Evolutionary conservation across 2,329 filamentous ascomycete genomes (phyloP), one percentile per base, ranked within the genome.

Genomic region (Diaporthe sp.): DNA sequence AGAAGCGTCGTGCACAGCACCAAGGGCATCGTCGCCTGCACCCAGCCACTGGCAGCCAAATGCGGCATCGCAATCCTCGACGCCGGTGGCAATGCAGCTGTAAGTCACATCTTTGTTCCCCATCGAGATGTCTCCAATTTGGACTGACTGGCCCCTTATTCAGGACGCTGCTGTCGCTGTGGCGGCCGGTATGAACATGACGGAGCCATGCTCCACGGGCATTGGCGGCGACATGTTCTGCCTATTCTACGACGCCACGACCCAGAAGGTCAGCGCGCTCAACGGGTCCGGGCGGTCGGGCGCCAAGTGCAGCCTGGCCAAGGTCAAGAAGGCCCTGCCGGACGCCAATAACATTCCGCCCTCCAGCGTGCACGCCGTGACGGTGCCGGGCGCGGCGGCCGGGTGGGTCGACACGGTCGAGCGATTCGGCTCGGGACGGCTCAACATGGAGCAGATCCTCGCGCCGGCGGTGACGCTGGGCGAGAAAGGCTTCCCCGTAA

Each of bases 201-300:
- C 96, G 0, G 97, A 99, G 81, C 97, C 97, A 10, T 92, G 92
- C 74, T 97, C 94, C 8, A 98, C 97, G 0, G 97, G 97, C 53
- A 98, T 99, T 75, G 97, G 97, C 73, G 97, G 97, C 76, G 97
- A 99, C 84, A 95, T 98, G 92, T 99, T 98, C 85, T 96, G 96
- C 83, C 90, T 98, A 47, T 98, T 91, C 87, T 98, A 96, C 86
- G 91, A 97, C 81, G 94, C 95, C 55, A 90, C 93, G 78, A 94
- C 92, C 0, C 93, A 94, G 81, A 93, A 94, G 76, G 93, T 98
- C 12, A 93, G 92, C 71, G 94, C 95, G 13, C 86, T 98, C 83
- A 99, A 99, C 83, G 97, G 96, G 27, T 98, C 96, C 1, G 97
- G 97, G n/a, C 92, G 97, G 37, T 91, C 95, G 4, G 92, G 94